Conservation (phyloP, 2,329 filamentous ascomycete species). For the Akanthomyces muscarius region DNA sequence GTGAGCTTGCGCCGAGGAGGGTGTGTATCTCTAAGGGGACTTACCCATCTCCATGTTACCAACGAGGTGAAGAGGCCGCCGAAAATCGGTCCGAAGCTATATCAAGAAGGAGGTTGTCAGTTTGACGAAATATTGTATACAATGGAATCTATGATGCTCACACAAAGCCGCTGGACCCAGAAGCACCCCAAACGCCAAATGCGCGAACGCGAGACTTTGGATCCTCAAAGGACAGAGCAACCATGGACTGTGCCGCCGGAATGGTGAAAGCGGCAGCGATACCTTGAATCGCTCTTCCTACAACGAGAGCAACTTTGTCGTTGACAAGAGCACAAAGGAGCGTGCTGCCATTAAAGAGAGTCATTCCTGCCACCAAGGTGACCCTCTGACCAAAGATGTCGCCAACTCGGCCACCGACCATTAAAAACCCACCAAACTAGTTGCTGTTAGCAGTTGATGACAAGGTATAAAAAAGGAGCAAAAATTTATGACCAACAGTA, state of each 20-base stretch:
- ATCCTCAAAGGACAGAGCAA: conserved; percentile 17
- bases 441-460: background rate
- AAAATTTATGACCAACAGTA: background rate
- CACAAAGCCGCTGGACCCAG: conserved; percentile 19
- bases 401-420: conserved; percentile 17
- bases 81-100: conserved; percentile 18
- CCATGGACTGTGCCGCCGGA: conserved; percentile 17
- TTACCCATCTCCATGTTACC: conserved; percentile 17
- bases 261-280: conserved; percentile 18
- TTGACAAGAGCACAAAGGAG: conserved; percentile 16
- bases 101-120: background rate
- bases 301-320: conserved; percentile 10
- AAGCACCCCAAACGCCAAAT: conserved; percentile 18
- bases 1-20: background rate
- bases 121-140: no score
- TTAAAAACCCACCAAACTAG: conserved; percentile 18
- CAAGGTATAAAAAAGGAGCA: background rate
- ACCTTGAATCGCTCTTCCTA: conserved; percentile 18
- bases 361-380: conserved; percentile 16
- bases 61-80: conserved; percentile 18
- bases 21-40: background rate
- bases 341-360: conserved; percentile 12
- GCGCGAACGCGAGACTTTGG: conserved; percentile 15
- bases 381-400: conserved; percentile 18
- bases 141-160: background rate